Base-by-base conservation (phyloP, 768 basidiomycete species). In the Lactarius psammicola region DNA sequence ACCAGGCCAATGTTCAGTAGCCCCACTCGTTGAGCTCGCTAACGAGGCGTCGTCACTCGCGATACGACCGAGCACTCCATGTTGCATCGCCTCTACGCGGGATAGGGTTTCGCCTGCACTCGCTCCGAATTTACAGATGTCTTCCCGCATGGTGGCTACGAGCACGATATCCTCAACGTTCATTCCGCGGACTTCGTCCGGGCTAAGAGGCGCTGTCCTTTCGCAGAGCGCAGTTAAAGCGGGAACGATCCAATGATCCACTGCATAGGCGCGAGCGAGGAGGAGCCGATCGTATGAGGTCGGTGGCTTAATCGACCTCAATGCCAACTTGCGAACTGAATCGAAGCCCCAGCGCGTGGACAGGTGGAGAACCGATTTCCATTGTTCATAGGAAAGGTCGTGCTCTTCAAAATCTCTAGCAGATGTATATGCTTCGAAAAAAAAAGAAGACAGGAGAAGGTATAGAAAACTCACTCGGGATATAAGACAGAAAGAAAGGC, bases 341-440 rank as follows among this genome's bases (percentile, higher is more conserved):
- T 67, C 73, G 62, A 68, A 75, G 59, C 59, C 75, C 77, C 40
- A 80, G 55, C 15, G 74, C 59, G 72, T 68, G n/a, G n/a, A n/a
- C n/a, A n/a, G n/a, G n/a, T n/a, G n/a, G n/a, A n/a, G n/a, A n/a
- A n/a, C n/a, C n/a, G n/a, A n/a, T n/a, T n/a, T n/a, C n/a, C n/a
- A n/a, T n/a, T n/a, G n/a, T n/a, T n/a, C n/a, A n/a, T n/a, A 18
- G 73, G 56, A 42, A 9, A 64, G 38, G 5, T 63, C 63, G 3
- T 26, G 34, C 31, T 46, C 46, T 15, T 60, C 34, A 33, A 64
- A 68, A 23, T 64, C 23, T n/a, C n/a, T n/a, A n/a, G n/a, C n/a
- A n/a, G n/a, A n/a, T n/a, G n/a, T n/a, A n/a, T n/a, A n/a, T n/a
- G n/a, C n/a, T n/a, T n/a, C n/a, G n/a, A n/a, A n/a, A n/a, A n/a